phyloP scores from a whole-genome alignment of 1,284 basidiomycete genomes.

The Ustilago trichophora region DNA sequence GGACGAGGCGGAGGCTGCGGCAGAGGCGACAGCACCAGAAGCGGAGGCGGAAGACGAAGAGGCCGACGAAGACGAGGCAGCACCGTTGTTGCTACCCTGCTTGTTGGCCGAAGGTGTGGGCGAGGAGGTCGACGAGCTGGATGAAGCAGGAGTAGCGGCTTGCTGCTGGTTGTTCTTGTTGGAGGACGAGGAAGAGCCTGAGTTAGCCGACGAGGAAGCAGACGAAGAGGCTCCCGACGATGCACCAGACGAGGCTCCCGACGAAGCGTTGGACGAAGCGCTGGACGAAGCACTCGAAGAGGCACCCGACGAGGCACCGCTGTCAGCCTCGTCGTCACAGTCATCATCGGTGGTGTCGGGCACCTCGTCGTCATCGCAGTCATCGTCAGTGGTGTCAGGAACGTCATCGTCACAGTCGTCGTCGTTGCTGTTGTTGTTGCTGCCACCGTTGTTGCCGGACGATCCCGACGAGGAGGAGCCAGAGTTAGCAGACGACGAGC shows the following conservation, averaged over 20 bases:
- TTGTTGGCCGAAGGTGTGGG: conserved; percentile 7
- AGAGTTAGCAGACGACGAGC: conserved; percentile 9
- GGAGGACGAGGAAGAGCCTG: background rate
- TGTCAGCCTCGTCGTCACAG: conserved; percentile 30
- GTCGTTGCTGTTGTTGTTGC: conserved; percentile 8
- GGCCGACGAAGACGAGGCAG: conserved; percentile 10
- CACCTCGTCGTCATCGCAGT: conserved; percentile 18
- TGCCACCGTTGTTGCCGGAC: background rate
- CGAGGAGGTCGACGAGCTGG: conserved; percentile 6
- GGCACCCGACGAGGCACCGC: conserved; percentile 10
- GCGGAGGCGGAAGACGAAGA: conserved; percentile 13
- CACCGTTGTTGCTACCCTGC: conserved; percentile 1
- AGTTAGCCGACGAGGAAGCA: background rate
- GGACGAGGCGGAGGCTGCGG: conserved; percentile 5
- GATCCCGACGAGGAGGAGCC: conserved; percentile 19
- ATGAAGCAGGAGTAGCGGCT: conserved; percentile 3
- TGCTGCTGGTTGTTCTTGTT: conserved; percentile 6
- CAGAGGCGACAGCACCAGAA: background rate
- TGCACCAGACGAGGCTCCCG: conserved; percentile 1
- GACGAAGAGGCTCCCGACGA: conserved; percentile 6
- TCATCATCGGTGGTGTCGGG: conserved; percentile 10
- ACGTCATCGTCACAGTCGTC: conserved; percentile 19
- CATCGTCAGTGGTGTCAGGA: conserved; percentile 7
- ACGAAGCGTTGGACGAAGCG: conserved; percentile 6
- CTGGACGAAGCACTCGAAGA: conserved; percentile 1